phyloP scores from a whole-genome alignment of 805 yeast species.

The Saccharomycopsis fermentans region DNA sequence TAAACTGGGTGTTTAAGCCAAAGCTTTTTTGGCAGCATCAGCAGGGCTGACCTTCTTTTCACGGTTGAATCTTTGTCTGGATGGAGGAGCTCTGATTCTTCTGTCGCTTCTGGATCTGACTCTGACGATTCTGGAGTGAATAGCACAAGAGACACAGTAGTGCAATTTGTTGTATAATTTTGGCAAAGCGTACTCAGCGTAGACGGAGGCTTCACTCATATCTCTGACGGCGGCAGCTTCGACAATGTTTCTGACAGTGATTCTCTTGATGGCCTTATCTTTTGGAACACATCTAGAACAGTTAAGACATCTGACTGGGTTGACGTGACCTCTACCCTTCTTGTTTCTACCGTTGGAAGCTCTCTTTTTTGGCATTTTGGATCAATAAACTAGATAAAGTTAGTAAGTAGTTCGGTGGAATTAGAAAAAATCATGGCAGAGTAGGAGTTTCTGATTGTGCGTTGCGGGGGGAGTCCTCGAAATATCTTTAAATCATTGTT shows the following conservation, averaged over 20 bases:
- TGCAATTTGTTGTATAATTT: constrained; percentile 99
- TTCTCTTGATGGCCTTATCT: constrained; percentile 99
- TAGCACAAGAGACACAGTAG: constrained; percentile 99
- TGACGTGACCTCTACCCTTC: constrained; percentile 99
- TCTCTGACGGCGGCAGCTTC: constrained; percentile 99
- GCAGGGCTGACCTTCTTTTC: constrained; percentile 94
- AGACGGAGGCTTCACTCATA: constrained; percentile 98
- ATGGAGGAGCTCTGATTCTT: constrained; percentile 98
- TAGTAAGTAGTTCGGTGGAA: not conserved
- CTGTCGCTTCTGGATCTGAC: constrained; percentile 99
- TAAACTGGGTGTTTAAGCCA: constrained; percentile 5
- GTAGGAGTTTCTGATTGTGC: no score
- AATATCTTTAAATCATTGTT: no score
- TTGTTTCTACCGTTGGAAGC: constrained; percentile 99
- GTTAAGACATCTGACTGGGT: constrained; percentile 99
- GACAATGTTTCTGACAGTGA: constrained; percentile 99
- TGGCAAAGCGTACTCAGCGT: constrained; percentile 98
- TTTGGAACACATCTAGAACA: constrained; percentile 99
- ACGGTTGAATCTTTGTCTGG: constrained; percentile 95
- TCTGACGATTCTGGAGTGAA: constrained; percentile 99
- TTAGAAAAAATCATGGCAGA: not conserved
- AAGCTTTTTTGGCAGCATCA: constrained; percentile 94
- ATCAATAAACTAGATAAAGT: not conserved
- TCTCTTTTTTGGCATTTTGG: constrained; percentile 98
- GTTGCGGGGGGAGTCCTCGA: no score